These are phyloP conservation scores for Nepenthes gracilis DNA, from an alignment of 148 eudicot genomes.

Conservation along the genomic window DNA sequence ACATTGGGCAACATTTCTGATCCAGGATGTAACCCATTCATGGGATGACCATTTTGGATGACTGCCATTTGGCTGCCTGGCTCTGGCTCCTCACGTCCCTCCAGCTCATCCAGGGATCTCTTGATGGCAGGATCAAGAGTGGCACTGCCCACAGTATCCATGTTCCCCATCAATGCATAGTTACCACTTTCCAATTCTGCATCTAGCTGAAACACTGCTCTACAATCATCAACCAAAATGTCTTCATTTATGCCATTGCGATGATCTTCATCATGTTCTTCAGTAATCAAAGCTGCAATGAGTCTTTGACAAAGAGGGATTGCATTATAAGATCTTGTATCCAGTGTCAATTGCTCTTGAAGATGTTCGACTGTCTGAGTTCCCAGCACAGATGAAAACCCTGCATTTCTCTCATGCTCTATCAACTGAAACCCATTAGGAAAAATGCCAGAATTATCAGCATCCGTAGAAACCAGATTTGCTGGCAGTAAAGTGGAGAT, in stretches of 20 bases:
- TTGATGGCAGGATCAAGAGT: slow-evolving; percentile 23
- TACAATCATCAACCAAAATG: slow-evolving; percentile 15
- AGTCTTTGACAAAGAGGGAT: slow-evolving; percentile 45
- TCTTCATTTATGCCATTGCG: slow-evolving; percentile 22
- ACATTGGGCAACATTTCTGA: slow-evolving; percentile 16
- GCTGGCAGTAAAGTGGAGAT: not conserved
- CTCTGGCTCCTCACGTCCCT: slow-evolving; percentile 11
- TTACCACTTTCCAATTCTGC: slow-evolving; percentile 17
- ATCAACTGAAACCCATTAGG: slow-evolving; percentile 21
- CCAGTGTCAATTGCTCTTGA: slow-evolving; percentile 15
- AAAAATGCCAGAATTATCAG: slow-evolving; percentile 13
- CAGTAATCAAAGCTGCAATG: slow-evolving; percentile 51
- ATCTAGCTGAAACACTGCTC: slow-evolving; percentile 24
- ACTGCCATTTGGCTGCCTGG: slow-evolving; percentile 13
- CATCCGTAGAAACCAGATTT: slow-evolving; percentile 15
- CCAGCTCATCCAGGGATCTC: slow-evolving; percentile 25
- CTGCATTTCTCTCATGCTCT: slow-evolving; percentile 13
- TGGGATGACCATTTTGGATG: slow-evolving; percentile 18
- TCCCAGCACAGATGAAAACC: slow-evolving; percentile 9
- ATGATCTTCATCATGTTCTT: slow-evolving; percentile 28
- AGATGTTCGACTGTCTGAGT: not conserved
- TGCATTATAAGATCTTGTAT: slow-evolving; percentile 8
- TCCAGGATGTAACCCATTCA: slow-evolving; percentile 25
- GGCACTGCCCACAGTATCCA: slow-evolving; percentile 17
- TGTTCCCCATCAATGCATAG: slow-evolving; percentile 15